phyloP scores from a whole-genome alignment of 192 early-diverging fungal species.

The Coemansia umbellata region DNA sequence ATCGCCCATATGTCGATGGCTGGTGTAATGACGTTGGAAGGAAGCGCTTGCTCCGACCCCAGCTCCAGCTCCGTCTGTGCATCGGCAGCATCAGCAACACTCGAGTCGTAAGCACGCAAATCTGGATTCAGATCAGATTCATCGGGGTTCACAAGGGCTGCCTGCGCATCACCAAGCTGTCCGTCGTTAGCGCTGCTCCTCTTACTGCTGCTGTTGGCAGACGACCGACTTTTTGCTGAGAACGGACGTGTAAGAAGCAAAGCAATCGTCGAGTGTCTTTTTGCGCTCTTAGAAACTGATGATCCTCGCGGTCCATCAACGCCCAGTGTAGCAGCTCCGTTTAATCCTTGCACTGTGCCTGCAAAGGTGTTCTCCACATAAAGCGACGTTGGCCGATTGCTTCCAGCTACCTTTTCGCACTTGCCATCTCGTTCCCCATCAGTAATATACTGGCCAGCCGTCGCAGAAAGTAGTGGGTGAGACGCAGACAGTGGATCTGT shows the following conservation, averaged over 20 bases:
- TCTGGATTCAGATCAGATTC: not conserved
- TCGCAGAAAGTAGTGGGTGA: not conserved
- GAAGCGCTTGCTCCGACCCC: slow-evolving; percentile 25
- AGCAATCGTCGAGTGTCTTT: slow-evolving; percentile 44
- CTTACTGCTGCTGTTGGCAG: slow-evolving; percentile 8
- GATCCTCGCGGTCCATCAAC: not conserved
- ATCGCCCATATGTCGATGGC: slow-evolving; percentile 98
- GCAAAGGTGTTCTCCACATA: slow-evolving; percentile 13
- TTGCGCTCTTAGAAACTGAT: slow-evolving; percentile 11
- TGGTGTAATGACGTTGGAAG: slow-evolving; percentile 62
- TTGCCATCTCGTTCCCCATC: not conserved
- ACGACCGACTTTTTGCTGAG: slow-evolving; percentile 28
- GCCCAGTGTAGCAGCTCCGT: not conserved
- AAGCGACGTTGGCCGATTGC: slow-evolving; percentile 27
- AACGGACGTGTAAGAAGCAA: slow-evolving; percentile 45
- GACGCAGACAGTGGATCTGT: slow-evolving; percentile 9
- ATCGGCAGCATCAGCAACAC: not conserved
- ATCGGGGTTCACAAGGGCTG: slow-evolving; percentile 14
- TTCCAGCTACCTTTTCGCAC: not conserved
- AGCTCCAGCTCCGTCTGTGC: not conserved
- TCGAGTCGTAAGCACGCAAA: slow-evolving; percentile 1
- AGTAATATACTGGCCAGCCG: not conserved
- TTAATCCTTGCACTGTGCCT: not conserved
- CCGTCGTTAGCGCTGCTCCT: slow-evolving; percentile 11
- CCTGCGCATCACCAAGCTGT: not conserved